Conservation (phyloP, 2,329 filamentous ascomycete species). For the Diaporthe sp. region DNA sequence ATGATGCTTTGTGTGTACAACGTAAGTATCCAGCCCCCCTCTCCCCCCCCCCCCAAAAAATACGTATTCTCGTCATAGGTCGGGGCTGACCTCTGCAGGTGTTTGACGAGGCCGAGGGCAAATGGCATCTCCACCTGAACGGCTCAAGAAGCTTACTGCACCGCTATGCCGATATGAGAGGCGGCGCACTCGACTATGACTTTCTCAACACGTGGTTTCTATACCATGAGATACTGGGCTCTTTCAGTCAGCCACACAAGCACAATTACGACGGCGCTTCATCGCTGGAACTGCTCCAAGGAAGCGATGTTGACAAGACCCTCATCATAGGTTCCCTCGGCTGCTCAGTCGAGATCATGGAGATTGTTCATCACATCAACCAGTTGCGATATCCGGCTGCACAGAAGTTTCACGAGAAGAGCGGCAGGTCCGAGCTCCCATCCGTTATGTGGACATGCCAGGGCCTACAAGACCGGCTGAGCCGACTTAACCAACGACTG, state of each 20-base stretch:
- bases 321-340: slow-evolving; percentile 57
- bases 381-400: slow-evolving; percentile 41
- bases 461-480: slow-evolving; percentile 41
- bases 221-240: slow-evolving; percentile 58
- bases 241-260: slow-evolving; percentile 51
- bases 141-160: slow-evolving; percentile 52
- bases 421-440: slow-evolving; percentile 6
- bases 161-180: slow-evolving; percentile 38
- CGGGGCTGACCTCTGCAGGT: slow-evolving; percentile 47
- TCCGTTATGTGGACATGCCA: slow-evolving; percentile 43
- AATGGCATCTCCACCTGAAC: slow-evolving; percentile 56
- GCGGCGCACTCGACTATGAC: slow-evolving; percentile 43
- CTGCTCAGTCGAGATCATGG: slow-evolving; percentile 57
- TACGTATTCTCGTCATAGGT: background rate
- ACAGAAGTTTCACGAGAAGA: background rate
- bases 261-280: slow-evolving; percentile 39
- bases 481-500: slow-evolving; percentile 42
- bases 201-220: slow-evolving; percentile 59
- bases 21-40: slow-evolving; percentile 44
- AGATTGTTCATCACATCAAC: slow-evolving; percentile 55
- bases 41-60: background rate
- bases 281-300: slow-evolving; percentile 43
- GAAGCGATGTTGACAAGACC: slow-evolving; percentile 45
- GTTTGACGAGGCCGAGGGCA: slow-evolving; percentile 58
- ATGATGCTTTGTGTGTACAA: slow-evolving; percentile 64